Conservation (phyloP, 352 stramenopile species). For the Phytophthora uliginosa region DNA sequence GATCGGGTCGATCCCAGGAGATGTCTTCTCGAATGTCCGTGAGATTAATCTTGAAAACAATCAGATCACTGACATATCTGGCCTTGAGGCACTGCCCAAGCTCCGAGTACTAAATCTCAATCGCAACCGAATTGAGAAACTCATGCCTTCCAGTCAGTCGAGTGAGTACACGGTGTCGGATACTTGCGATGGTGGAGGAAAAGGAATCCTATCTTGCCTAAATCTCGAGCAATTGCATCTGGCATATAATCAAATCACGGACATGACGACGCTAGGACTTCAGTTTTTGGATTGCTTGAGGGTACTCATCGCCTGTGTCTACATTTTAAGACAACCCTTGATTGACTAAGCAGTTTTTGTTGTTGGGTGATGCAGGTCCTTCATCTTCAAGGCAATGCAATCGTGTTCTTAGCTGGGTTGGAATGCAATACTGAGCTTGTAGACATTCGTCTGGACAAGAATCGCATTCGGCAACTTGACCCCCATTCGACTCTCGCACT, state of each 20-base stretch:
- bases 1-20: constrained; percentile 60
- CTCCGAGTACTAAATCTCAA: constrained; percentile 80
- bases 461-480: constrained; percentile 87
- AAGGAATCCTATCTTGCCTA: constrained; percentile 68
- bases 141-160: constrained; percentile 37
- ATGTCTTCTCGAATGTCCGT: constrained; percentile 70
- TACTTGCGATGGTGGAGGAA: constrained; percentile 37
- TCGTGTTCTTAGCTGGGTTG: constrained; percentile 72
- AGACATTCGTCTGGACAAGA: constrained; percentile 85
- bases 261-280: constrained; percentile 77
- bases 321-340: not conserved
- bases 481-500: constrained; percentile 55
- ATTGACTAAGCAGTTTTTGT: not conserved
- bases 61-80: constrained; percentile 78
- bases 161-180: constrained; percentile 41
- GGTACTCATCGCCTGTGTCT: constrained; percentile 36
- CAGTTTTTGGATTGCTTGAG: constrained; percentile 76
- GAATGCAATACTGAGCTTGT: constrained; percentile 69
- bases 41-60: constrained; percentile 91
- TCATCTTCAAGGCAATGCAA: constrained; percentile 85
- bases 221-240: constrained; percentile 81
- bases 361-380: constrained; percentile 52
- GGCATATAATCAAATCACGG: constrained; percentile 83
- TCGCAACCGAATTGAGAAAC: constrained; percentile 76
- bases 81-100: constrained; percentile 68